These are phyloP conservation scores for Agapanthus africanus DNA, from an alignment of 106 monocot genomes.

Conservation along the genomic window DNA sequence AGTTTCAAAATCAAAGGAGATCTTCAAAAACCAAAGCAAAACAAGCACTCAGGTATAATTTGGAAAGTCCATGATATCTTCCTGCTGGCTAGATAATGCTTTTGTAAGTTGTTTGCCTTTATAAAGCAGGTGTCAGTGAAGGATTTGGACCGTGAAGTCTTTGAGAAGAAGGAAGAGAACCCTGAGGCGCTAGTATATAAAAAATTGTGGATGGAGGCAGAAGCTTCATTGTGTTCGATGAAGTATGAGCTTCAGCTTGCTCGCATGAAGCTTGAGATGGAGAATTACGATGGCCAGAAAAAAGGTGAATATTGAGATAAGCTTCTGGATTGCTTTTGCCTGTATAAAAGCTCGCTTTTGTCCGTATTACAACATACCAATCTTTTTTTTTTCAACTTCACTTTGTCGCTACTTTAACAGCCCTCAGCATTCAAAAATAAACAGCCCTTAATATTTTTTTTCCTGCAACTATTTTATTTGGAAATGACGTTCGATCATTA, in stretches of 20 bases:
- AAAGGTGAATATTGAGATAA: slow-evolving; percentile 17
- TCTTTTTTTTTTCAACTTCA: too few relatives aligned
- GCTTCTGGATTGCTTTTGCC: background rate
- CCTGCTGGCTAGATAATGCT: too few relatives aligned
- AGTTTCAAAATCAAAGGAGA: too few relatives aligned
- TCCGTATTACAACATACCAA: background rate
- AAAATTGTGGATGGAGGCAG: slow-evolving; percentile 54
- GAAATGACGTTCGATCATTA: background rate
- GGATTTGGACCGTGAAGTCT: slow-evolving; percentile 12
- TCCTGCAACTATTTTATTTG: background rate
- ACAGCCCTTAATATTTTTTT: too few relatives aligned
- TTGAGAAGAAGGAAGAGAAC: slow-evolving; percentile 15
- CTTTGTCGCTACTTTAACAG: too few relatives aligned
- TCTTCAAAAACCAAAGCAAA: too few relatives aligned
- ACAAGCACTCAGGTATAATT: too few relatives aligned
- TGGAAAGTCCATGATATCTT: too few relatives aligned
- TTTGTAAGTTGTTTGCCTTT: too few relatives aligned
- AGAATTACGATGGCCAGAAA: slow-evolving; percentile 7
- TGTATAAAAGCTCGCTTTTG: background rate
- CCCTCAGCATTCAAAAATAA: too few relatives aligned
- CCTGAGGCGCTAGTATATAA: slow-evolving; percentile 27
- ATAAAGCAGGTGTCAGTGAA: slow-evolving; percentile 11
- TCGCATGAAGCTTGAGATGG: slow-evolving; percentile 13
- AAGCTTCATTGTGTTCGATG: slow-evolving; percentile 46
- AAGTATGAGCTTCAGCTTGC: slow-evolving; percentile 41